Percentiles rank a stretch among this genome's conserved stretches.
Conservation (phyloP, 2,329 filamentous ascomycete genomes). For the Colletotrichum tamarilloi region DNA sequence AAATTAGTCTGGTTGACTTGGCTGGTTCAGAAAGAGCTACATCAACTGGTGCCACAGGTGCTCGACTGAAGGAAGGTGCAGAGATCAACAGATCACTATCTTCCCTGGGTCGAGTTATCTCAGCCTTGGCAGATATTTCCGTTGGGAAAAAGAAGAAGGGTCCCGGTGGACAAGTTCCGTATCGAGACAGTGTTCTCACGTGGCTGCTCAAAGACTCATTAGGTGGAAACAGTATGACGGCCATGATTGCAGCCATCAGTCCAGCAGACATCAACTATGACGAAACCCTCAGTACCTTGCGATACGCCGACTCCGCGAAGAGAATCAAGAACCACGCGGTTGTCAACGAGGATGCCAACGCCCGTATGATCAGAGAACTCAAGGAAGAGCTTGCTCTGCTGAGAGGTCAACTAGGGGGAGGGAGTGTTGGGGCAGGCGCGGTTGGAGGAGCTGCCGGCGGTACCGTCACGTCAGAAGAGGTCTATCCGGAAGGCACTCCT, state of each 20-base stretch:
- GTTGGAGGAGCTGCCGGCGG: slow-evolving; percentile 54
- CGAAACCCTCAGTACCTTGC: slow-evolving; percentile 92
- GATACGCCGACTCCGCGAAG: slow-evolving; percentile 98
- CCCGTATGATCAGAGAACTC: slow-evolving; percentile 96
- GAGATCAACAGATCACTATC: slow-evolving; percentile 98
- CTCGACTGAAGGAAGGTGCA: slow-evolving; percentile 94
- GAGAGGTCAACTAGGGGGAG: slow-evolving; percentile 82
- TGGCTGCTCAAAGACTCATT: slow-evolving; percentile 98
- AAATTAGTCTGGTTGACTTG: slow-evolving; percentile 97
- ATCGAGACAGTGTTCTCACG: slow-evolving; percentile 95
- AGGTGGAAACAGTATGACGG: slow-evolving; percentile 98
- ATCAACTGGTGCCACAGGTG: slow-evolving; percentile 96
- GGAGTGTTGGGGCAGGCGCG: slow-evolving; percentile 56
- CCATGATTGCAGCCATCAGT: slow-evolving; percentile 99
- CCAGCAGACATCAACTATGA: slow-evolving; percentile 99
- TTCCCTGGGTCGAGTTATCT: slow-evolving; percentile 96
- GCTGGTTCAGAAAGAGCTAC: slow-evolving; percentile 96
- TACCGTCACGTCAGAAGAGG: slow-evolving; percentile 74
- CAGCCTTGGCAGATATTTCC: slow-evolving; percentile 90
- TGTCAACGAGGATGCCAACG: slow-evolving; percentile 98
- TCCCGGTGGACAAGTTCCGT: slow-evolving; percentile 82
- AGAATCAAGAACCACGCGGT: slow-evolving; percentile 99
- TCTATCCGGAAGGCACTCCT: slow-evolving; percentile 93
- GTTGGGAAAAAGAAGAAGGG: slow-evolving; percentile 86
- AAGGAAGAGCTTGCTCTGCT: slow-evolving; percentile 93